Evolutionary conservation across 306 rosid species (phyloP), one percentile per base, ranked within the genome.

Genomic region (Malus sieversii): DNA sequence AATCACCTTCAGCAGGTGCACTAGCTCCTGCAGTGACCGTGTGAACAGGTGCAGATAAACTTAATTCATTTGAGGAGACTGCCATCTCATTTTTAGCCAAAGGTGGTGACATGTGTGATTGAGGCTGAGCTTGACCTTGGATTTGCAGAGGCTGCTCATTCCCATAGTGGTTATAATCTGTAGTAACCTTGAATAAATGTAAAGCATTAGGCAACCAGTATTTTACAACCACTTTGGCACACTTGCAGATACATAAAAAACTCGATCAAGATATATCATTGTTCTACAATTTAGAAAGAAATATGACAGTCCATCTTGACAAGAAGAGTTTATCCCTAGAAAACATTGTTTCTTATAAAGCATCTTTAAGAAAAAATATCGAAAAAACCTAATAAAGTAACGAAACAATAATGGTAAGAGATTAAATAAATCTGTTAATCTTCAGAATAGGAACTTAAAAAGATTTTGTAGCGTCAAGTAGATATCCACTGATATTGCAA

Each of bases 151-250:
- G 85, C 69, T 82, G 85, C 59, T 90, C 91, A 77, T 33, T 79
- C 76, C 78, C 82, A 66, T 72, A 83, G 79, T 82, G 80, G 75
- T 76, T 86, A 83, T 84, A 77, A 84, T 90, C 96, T 80, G 89
- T 76, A 74, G 86, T 85, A 88, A 87, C 97, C 97, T 92, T 87
- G 73, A 89, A 78, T 71, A 85, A 84, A 82, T 51, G 64, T 79
- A 83, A 63, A 87, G 68, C 79, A 87, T 86, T 60, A 77, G 79
- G 81, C 66, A 86, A 87, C 3, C 60, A 73, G 82, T 3, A 60
- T 4, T 23, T 27, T 29, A 82, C 77, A 74, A 27, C 33, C 32
- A 75, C 4, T 29, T 45, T 59, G 57, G 67, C 44, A 44, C 13
- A 72, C 42, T 20, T 52, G n/a, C 46, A 71, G 44, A 40, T 35